Conservation (phyloP, 129 eudicot genomes). For the Apium graveolens region DNA sequence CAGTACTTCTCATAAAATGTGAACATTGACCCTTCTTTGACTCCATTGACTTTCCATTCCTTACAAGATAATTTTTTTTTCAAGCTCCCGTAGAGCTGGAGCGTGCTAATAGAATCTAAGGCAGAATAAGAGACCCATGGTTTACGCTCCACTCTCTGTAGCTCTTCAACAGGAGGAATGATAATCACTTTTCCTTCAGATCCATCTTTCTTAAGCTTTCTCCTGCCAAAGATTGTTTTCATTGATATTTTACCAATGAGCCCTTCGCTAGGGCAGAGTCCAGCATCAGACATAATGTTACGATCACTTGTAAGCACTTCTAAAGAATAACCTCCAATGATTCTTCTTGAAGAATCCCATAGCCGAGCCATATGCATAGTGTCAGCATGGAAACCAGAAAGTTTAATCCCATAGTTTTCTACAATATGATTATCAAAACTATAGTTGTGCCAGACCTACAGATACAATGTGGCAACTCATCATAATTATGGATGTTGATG, state of each 20-base stretch:
- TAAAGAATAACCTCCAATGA: constrained; percentile 81
- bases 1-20: constrained; percentile 69
- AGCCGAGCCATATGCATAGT: constrained; percentile 99
- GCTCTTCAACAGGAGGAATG: constrained; percentile 86
- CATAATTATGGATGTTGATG: neutral
- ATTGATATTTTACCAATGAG: constrained; percentile 81
- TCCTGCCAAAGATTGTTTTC: constrained; percentile 81
- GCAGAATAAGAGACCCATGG: constrained; percentile 90
- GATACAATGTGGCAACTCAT: constrained; percentile 4
- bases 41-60: constrained; percentile 62
- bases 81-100: constrained; percentile 77
- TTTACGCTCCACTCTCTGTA: constrained; percentile 60
- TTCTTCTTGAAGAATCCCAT: constrained; percentile 86
- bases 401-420: constrained; percentile 72
- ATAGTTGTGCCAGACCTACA: constrained; percentile 99
- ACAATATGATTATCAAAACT: constrained; percentile 86
- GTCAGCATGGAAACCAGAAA: constrained; percentile 93
- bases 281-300: constrained; percentile 58
- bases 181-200: constrained; percentile 57
- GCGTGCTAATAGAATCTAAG: constrained; percentile 79
- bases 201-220: constrained; percentile 72
- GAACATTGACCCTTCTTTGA: constrained; percentile 49
- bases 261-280: constrained; percentile 43
- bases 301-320: constrained; percentile 80
- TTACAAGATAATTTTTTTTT: constrained; percentile 40